Conservation (phyloP, 176 grass and related monocot species). For the Paspalum notatum region DNA sequence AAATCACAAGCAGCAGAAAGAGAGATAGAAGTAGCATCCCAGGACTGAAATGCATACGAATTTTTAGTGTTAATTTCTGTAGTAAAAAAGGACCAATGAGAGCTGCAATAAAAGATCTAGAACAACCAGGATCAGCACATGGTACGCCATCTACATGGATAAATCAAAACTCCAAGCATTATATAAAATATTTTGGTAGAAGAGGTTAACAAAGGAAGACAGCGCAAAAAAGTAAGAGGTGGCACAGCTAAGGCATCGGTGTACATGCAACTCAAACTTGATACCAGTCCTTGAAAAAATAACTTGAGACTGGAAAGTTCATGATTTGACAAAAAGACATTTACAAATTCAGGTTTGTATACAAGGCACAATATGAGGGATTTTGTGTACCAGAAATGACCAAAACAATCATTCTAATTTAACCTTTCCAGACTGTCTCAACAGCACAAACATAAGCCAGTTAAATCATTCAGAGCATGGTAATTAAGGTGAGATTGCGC, state of each 20-base stretch:
- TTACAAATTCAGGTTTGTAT: neutral
- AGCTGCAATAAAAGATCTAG: conserved; percentile 1
- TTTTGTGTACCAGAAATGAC: neutral
- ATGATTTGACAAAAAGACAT: neutral
- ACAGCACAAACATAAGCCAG: neutral
- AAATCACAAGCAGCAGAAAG: conserved; percentile 91
- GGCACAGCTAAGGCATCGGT: neutral
- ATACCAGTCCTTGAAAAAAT: neutral
- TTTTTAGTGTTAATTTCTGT: neutral
- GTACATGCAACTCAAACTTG: neutral
- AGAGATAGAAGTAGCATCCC: conserved; percentile 94
- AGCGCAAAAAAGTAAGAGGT: neutral
- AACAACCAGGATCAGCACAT: neutral
- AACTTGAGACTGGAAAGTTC: neutral
- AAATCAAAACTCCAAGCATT: neutral
- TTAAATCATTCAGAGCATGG: neutral
- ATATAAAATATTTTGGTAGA: neutral
- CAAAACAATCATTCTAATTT: neutral
- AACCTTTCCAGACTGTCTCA: neutral
- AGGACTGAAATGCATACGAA: conserved; percentile 63
- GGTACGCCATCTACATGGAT: neutral
- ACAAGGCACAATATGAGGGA: neutral
- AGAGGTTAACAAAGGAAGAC: neutral
- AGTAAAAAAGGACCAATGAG: neutral
- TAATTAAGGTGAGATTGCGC: neutral